These are phyloP conservation scores for Saccharomycopsis microspora DNA, from an alignment of 805 yeast genomes.

Conservation along the genomic window DNA sequence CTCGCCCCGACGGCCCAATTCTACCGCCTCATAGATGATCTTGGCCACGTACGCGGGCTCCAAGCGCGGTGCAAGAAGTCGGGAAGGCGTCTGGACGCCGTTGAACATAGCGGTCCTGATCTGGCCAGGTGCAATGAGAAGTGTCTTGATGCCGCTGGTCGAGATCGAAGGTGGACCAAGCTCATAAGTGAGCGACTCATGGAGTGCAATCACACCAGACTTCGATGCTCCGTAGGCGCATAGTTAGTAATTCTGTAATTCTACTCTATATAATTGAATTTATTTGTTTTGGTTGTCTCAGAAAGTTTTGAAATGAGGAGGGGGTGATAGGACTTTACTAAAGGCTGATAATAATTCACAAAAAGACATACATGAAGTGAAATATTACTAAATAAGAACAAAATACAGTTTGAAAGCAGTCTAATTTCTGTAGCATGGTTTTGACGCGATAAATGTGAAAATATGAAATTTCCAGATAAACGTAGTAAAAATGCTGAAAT, in stretches of 20 bases:
- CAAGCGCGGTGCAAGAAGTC: conserved; percentile 70
- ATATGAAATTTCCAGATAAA: too few species aligned
- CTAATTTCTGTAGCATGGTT: too few species aligned
- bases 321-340: neutral
- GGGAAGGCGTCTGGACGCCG: conserved; percentile 64
- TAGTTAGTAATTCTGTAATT: neutral
- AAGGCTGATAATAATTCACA: neutral
- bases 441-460: too few species aligned
- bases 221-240: conserved; percentile 86
- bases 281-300: too few species aligned
- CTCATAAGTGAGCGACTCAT: conserved; percentile 69
- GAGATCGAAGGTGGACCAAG: conserved; percentile 36
- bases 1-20: conserved; percentile 54
- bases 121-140: conserved; percentile 84
- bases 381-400: too few species aligned
- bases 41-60: conserved; percentile 58
- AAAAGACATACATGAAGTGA: neutral
- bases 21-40: conserved; percentile 42
- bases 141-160: conserved; percentile 50
- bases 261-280: too few species aligned
- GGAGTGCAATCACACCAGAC: conserved; percentile 75
- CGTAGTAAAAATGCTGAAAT: conserved; percentile 2
- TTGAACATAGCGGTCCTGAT: conserved; percentile 64
- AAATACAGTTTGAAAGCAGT: too few species aligned
- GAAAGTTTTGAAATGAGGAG: too few species aligned